These are phyloP conservation scores for Aotearoamyces nothofagi DNA, from an alignment of 2,329 filamentous ascomycete species.

Conservation along the genomic window DNA sequence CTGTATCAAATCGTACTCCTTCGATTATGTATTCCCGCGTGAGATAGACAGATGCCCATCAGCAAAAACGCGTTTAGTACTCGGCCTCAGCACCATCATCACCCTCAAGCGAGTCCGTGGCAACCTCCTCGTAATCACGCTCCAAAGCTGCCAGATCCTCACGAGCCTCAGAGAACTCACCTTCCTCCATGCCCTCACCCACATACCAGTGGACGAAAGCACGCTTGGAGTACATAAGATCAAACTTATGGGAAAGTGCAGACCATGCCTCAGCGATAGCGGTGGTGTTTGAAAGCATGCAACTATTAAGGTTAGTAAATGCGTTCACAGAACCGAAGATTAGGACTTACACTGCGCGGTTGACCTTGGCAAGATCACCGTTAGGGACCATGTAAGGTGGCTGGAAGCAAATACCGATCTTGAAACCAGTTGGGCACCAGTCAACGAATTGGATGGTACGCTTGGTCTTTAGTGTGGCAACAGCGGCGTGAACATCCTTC, in stretches of 20 bases:
- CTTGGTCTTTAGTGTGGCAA: constrained; percentile 97
- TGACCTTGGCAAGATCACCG: constrained; percentile 93
- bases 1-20: constrained; percentile 14
- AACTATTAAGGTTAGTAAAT: constrained; percentile 32
- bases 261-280: constrained; percentile 98
- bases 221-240: constrained; percentile 99
- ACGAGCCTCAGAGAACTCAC: constrained; percentile 97
- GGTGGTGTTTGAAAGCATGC: constrained; percentile 98
- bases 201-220: constrained; percentile 99
- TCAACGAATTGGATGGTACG: constrained; percentile 98
- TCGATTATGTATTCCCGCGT: constrained; percentile 16
- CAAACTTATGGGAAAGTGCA: constrained; percentile 92
- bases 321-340: background rate
- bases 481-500: constrained; percentile 84
- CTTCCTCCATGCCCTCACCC: constrained; percentile 99
- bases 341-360: constrained; percentile 80
- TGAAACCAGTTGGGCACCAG: constrained; percentile 99
- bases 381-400: constrained; percentile 91
- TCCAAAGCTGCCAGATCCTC: constrained; percentile 97
- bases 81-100: constrained; percentile 78
- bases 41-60: constrained; percentile 14
- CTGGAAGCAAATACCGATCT: constrained; percentile 99
- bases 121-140: constrained; percentile 98
- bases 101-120: constrained; percentile 79
- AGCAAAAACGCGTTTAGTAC: constrained; percentile 50